phyloP scores from a whole-genome alignment of 495 filamentous ascomycete species.

The Daldinia bambusicola region DNA sequence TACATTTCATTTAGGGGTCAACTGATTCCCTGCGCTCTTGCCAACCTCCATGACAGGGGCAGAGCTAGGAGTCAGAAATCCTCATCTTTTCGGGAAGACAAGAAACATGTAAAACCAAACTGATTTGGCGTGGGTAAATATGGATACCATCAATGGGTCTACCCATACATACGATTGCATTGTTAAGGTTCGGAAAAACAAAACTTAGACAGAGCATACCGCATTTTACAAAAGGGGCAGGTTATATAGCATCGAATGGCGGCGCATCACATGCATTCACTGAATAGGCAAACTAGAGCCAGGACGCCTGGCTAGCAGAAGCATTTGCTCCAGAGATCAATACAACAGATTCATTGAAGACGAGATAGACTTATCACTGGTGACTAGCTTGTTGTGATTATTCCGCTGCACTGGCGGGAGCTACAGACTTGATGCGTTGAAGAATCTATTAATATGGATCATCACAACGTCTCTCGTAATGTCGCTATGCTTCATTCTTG shows the following conservation, averaged over 20 bases:
- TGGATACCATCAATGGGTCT: slow-evolving; percentile 27
- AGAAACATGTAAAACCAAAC: slow-evolving; percentile 20
- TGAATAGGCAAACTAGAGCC: slow-evolving; percentile 13
- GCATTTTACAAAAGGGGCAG: slow-evolving; percentile 28
- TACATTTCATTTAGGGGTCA: slow-evolving; percentile 13
- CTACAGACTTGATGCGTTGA: neutral
- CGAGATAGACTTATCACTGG: neutral
- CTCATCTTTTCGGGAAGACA: slow-evolving; percentile 4
- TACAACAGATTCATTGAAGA: neutral
- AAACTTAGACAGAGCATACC: slow-evolving; percentile 26
- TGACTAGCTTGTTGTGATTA: neutral
- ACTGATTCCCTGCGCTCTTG: slow-evolving; percentile 8
- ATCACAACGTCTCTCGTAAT: neutral
- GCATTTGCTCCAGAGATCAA: slow-evolving; percentile 6
- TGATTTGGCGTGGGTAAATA: slow-evolving; percentile 23
- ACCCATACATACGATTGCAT: slow-evolving; percentile 28
- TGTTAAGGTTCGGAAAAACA: slow-evolving; percentile 26
- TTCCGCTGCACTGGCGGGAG: neutral
- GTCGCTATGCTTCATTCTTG: neutral
- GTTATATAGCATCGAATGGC: slow-evolving; percentile 38
- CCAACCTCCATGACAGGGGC: neutral
- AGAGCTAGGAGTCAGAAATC: slow-evolving; percentile 10
- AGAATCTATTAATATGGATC: slow-evolving; percentile 20
- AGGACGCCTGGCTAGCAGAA: neutral
- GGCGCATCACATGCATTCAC: slow-evolving; percentile 30